phyloP scores from a whole-genome alignment of 352 stramenopile genomes.

The Phytophthora ohioensis region DNA sequence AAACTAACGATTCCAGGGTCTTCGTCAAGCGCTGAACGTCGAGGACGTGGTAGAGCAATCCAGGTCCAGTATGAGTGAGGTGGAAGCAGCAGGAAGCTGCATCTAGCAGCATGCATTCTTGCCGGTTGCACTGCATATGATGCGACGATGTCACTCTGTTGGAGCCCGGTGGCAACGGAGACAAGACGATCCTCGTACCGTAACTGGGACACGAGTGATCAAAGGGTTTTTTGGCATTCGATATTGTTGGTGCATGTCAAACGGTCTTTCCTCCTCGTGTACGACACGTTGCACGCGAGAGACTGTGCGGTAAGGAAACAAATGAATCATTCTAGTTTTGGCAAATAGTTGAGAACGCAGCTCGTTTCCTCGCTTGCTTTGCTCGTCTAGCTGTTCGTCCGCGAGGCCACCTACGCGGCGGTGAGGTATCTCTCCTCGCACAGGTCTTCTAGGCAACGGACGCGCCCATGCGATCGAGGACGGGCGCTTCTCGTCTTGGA shows the following conservation, averaged over 20 bases:
- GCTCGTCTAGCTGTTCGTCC: neutral
- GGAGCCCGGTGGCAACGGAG: neutral
- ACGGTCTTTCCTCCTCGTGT: neutral
- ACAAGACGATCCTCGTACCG: neutral
- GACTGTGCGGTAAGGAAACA: neutral
- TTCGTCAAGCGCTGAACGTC: neutral
- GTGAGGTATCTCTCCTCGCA: neutral
- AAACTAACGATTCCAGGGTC: neutral
- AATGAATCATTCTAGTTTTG: neutral
- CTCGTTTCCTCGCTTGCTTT: neutral
- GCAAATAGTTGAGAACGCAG: neutral
- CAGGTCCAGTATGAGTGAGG: slow-evolving; percentile 4
- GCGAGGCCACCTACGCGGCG: neutral
- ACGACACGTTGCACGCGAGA: neutral
- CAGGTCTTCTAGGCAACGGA: neutral
- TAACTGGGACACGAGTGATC: neutral
- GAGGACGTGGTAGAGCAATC: neutral
- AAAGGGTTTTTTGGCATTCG: neutral
- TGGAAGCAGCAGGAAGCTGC: neutral
- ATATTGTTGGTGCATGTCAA: neutral
- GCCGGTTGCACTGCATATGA: neutral
- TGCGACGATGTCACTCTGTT: slow-evolving; percentile 1
- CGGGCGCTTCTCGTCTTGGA: too few relatives aligned
- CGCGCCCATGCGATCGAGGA: neutral
- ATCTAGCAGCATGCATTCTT: too few relatives aligned